phyloP scores from a whole-genome alignment of 2,329 filamentous ascomycete species.

The Diaporthe sp. region DNA sequence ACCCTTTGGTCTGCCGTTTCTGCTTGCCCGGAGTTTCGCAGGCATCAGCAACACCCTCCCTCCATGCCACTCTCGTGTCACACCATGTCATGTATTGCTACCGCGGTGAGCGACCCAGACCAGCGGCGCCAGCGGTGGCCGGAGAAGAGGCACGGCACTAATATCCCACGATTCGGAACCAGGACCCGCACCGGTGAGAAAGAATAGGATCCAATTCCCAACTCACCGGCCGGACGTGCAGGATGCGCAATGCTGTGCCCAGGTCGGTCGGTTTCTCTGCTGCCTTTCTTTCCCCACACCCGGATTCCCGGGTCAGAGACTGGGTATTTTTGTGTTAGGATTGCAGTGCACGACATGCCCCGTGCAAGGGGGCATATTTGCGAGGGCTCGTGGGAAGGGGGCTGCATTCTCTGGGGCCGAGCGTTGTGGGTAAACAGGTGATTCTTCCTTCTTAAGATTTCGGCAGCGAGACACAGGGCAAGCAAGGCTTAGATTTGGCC shows the following conservation, averaged over 20 bases:
- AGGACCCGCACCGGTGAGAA: conserved; percentile 24
- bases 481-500: conserved; percentile 23
- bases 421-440: conserved; percentile 25
- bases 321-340: background rate
- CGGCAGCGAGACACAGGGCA: background rate
- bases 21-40: background rate
- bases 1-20: background rate
- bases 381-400: background rate
- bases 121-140: background rate
- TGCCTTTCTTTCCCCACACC: conserved; percentile 18
- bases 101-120: background rate
- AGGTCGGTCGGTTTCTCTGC: background rate
- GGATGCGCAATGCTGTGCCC: conserved; percentile 17
- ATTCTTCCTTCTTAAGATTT: conserved; percentile 11
- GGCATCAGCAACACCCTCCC: background rate
- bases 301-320: conserved; percentile 13
- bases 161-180: conserved; percentile 11
- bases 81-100: conserved; percentile 1
- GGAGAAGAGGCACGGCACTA: background rate
- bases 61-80: background rate
- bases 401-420: background rate
- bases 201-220: conserved; percentile 16
- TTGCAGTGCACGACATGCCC: background rate
- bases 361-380: background rate
- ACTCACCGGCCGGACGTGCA: conserved; percentile 28